phyloP scores from a whole-genome alignment of 306 rosid genomes.

The Carpinus viminea region DNA sequence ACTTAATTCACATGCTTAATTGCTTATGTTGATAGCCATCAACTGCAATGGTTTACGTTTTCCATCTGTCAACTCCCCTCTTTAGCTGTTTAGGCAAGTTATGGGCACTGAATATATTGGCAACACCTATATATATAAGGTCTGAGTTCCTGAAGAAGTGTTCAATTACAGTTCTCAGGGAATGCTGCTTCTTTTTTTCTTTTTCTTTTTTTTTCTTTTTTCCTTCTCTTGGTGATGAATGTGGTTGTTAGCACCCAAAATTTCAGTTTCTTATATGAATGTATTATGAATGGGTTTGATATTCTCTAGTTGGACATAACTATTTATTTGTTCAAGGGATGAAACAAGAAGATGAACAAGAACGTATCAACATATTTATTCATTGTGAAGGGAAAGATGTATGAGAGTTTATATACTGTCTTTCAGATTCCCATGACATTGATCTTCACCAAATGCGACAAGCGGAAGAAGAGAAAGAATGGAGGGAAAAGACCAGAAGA shows the following conservation, averaged over 20 bases:
- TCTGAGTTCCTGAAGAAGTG: constrained; percentile 3
- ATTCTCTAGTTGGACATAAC: neutral
- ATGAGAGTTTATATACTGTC: neutral
- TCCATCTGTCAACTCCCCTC: constrained; percentile 15
- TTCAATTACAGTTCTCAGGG: neutral
- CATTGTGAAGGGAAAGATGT: neutral
- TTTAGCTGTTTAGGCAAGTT: constrained; percentile 13
- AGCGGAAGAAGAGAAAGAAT: constrained; percentile 86
- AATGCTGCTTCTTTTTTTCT: neutral
- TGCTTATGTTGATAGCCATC: constrained; percentile 1
- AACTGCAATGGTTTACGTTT: neutral
- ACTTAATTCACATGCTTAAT: neutral
- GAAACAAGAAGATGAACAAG: neutral
- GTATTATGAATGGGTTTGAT: neutral
- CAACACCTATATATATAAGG: constrained; percentile 2
- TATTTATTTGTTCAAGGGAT: neutral
- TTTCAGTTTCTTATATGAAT: constrained; percentile 12
- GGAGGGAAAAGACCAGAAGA: constrained; percentile 94
- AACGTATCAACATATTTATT: neutral
- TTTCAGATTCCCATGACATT: constrained; percentile 94
- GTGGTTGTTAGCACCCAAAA: neutral
- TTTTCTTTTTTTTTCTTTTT: constrained; percentile 12
- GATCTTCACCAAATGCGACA: constrained; percentile 96
- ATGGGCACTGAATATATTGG: neutral
- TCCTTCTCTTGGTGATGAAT: constrained; percentile 6